Evolutionary conservation across 805 yeast genomes (phyloP), one percentile per base, ranked within the genome.

Genomic region (Saccharomycodes ludwigii): DNA sequence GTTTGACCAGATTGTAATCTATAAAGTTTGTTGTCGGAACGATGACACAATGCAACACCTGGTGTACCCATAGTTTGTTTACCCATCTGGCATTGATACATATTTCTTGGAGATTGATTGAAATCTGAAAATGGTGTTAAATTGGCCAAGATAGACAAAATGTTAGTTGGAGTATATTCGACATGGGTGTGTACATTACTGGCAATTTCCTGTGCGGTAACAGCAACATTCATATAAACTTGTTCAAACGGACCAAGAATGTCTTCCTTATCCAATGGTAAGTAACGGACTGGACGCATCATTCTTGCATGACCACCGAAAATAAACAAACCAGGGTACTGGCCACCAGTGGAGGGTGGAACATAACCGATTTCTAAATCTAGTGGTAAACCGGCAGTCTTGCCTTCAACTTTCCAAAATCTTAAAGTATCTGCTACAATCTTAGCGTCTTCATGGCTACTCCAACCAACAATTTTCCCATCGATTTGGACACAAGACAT

Each of bases 71-170:
- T 91, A 14, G 98, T 88, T 66, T 91, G 98, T 64, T 91, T 91
- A 73, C 96, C 97, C 98, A 91, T 91, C 69, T 91, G 98, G 63
- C 98, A 91, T 65, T 91, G 98, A 58, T 91, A 91, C 97, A 91
- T 91, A 58, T 91, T 91, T 74, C 98, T 81, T 50, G 98, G 98
- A 18, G 96, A 86, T 66, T 91, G 98, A 60, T 91, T 91, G 66
- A 91, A 91, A 58, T 91, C 98, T 2, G 97, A 86, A 56, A 84
- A 91, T 43, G 98, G 98, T 2, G 98, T 91, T 65, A 91, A 68
- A 60, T 91, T 91, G 41, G 97, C 98, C 56, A 91, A 67, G 43
- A 91, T 88, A 15, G 96, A 85, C 45, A 91, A 64, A 31, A 91
- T 84, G 58, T 91, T 85, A 3, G 97, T 91, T 47, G 98, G 97